Conservation (phyloP, 176 grass and related monocot species). For the Luzula sylvatica region DNA sequence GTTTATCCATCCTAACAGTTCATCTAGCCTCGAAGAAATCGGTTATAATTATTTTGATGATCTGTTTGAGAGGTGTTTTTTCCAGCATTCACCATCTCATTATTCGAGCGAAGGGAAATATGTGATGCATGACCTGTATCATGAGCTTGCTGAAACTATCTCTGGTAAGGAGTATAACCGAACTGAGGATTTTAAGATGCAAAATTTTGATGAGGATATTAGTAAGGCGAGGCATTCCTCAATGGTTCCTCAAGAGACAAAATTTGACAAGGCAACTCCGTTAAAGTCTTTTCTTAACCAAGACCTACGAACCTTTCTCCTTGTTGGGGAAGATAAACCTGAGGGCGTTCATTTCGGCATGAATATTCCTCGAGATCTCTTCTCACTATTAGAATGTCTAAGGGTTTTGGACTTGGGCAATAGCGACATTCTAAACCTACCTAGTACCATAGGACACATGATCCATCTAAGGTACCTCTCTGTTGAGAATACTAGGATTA, state of each 20-base stretch:
- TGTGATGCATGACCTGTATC: slow-evolving; percentile 41
- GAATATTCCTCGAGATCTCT: slow-evolving; percentile 16
- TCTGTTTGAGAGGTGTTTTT: slow-evolving; percentile 30
- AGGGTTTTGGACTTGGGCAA: slow-evolving; percentile 34
- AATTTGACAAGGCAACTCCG: slow-evolving; percentile 2
- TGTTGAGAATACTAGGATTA: slow-evolving; percentile 24
- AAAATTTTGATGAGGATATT: background rate
- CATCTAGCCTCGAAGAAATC: slow-evolving; percentile 5
- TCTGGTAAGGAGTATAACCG: slow-evolving; percentile 23
- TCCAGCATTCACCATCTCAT: slow-evolving; percentile 15
- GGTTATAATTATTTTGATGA: slow-evolving; percentile 27
- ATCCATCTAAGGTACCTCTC: slow-evolving; percentile 38
- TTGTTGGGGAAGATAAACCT: slow-evolving; percentile 18
- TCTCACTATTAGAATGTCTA: slow-evolving; percentile 28
- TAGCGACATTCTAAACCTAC: slow-evolving; percentile 18
- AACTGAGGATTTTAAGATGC: slow-evolving; percentile 3
- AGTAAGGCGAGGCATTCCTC: slow-evolving; percentile 29
- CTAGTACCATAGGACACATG: slow-evolving; percentile 16
- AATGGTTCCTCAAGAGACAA: slow-evolving; percentile 1
- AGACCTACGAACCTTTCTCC: slow-evolving; percentile 26
- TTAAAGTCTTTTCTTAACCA: slow-evolving; percentile 3
- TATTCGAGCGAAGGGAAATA: slow-evolving; percentile 6
- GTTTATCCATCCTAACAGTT: slow-evolving; percentile 18
- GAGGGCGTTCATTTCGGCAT: slow-evolving; percentile 1
- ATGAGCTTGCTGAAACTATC: slow-evolving; percentile 35